Evolutionary conservation across 2,329 filamentous ascomycete genomes (phyloP).

Genomic region (Fusarium solani-melongenae): DNA sequence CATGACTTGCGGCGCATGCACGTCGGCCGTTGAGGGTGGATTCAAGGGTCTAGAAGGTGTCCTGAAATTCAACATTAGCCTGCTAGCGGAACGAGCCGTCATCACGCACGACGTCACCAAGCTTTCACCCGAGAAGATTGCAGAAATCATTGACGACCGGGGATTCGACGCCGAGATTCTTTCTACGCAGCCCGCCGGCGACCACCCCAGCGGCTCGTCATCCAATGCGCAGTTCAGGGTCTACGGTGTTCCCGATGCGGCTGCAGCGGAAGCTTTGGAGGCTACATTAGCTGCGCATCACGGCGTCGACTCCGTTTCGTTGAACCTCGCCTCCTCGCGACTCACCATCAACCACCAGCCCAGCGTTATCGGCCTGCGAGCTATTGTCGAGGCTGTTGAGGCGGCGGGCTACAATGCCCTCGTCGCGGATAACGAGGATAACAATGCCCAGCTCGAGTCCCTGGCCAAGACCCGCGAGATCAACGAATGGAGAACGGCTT

Average conservation of each 20-base stretch:
- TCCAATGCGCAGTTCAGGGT: constrained; percentile 83
- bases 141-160: constrained; percentile 85
- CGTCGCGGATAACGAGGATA: constrained; percentile 91
- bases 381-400: constrained; percentile 85
- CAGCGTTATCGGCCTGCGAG: constrained; percentile 78
- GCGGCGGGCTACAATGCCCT: constrained; percentile 87
- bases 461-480: constrained; percentile 97
- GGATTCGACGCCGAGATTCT: constrained; percentile 90
- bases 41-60: constrained; percentile 83
- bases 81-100: constrained; percentile 91
- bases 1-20: constrained; percentile 98
- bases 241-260: constrained; percentile 80
- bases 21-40: constrained; percentile 86
- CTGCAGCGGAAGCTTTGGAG: constrained; percentile 78
- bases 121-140: constrained; percentile 78
- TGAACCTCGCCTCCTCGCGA: constrained; percentile 79
- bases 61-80: constrained; percentile 91
- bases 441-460: constrained; percentile 95
- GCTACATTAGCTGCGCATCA: constrained; percentile 70
- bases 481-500: constrained; percentile 88
- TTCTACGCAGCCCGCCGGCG: constrained; percentile 74
- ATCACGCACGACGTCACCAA: constrained; percentile 82
- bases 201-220: constrained; percentile 64
- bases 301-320: constrained; percentile 78
- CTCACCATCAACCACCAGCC: constrained; percentile 80